Evolutionary conservation across 352 stramenopile genomes (phyloP).

Genomic region (Globisporangium perplexum): DNA sequence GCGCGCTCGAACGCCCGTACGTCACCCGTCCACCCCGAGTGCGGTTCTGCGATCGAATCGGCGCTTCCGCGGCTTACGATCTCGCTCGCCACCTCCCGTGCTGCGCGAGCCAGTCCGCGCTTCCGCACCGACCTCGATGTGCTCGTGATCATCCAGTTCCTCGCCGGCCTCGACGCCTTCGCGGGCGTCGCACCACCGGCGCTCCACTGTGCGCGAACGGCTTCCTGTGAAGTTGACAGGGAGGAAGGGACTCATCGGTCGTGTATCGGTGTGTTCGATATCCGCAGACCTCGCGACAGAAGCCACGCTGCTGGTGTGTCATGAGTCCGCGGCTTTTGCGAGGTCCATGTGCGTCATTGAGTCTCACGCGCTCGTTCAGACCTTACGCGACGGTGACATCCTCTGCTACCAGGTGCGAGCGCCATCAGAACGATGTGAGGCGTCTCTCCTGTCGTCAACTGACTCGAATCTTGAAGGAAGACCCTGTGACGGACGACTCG

Average conservation of each 20-base stretch:
- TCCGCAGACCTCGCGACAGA: conserved; percentile 51
- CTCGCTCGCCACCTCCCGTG: neutral
- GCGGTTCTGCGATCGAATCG: too few species aligned
- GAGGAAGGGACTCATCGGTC: too few species aligned
- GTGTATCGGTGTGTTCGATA: neutral
- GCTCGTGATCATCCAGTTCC: conserved; percentile 42
- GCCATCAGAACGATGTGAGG: neutral
- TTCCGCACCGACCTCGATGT: conserved; percentile 58
- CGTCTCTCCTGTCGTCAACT: neutral
- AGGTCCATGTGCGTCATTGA: too few species aligned
- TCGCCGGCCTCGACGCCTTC: conserved; percentile 37
- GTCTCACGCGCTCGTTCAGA: conserved; percentile 15
- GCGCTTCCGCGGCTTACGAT: neutral
- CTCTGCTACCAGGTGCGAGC: conserved; percentile 46
- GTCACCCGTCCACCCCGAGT: too few species aligned
- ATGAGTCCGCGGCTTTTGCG: neutral
- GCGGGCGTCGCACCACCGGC: conserved; percentile 25
- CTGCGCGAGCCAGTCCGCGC: conserved; percentile 19
- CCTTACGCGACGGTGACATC: conserved; percentile 53
- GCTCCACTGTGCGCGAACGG: conserved; percentile 40
- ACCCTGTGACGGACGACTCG: conserved; percentile 28
- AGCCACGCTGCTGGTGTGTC: conserved; percentile 33
- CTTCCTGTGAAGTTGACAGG: neutral
- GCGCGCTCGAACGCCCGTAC: conserved; percentile 45
- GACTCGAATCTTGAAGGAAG: conserved; percentile 25